phyloP scores from a whole-genome alignment of 257 asterid species.

The Lithospermum erythrorhizon region DNA sequence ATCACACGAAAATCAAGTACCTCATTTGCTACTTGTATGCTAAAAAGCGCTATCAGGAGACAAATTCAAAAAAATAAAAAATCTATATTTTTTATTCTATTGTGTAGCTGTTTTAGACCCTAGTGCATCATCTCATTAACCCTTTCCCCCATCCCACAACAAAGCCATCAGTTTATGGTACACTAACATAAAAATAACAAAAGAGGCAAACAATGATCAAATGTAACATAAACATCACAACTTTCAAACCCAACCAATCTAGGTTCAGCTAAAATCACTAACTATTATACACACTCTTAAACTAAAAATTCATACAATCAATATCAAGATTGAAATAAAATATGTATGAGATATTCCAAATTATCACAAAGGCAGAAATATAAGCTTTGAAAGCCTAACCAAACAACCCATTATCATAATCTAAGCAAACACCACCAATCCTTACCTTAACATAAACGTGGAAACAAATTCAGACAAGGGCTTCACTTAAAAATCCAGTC shows the following conservation, averaged over 20 bases:
- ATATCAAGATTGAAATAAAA: not conserved
- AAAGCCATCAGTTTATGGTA: not conserved
- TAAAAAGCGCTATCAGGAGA: too few species aligned
- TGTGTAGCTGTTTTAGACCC: not conserved
- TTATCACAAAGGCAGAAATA: not conserved
- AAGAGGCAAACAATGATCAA: not conserved
- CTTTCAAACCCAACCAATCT: not conserved
- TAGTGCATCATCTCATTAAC: too few species aligned
- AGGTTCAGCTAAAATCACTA: too few species aligned
- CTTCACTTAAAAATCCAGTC: too few species aligned
- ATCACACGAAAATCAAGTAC: not conserved
- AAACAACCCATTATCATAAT: not conserved
- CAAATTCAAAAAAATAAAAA: too few species aligned
- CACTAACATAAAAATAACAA: not conserved
- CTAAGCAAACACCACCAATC: too few species aligned
- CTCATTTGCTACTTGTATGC: too few species aligned
- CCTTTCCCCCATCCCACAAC: not conserved
- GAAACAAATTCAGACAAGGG: too few species aligned
- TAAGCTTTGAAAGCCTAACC: not conserved
- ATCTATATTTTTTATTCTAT: too few species aligned
- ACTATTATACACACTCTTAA: not conserved
- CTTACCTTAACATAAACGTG: not conserved
- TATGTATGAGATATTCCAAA: not conserved
- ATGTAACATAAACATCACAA: not conserved
- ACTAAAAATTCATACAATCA: not conserved